Conservation (phyloP, 2,329 filamentous ascomycete genomes). For the Fusarium sp. region DNA sequence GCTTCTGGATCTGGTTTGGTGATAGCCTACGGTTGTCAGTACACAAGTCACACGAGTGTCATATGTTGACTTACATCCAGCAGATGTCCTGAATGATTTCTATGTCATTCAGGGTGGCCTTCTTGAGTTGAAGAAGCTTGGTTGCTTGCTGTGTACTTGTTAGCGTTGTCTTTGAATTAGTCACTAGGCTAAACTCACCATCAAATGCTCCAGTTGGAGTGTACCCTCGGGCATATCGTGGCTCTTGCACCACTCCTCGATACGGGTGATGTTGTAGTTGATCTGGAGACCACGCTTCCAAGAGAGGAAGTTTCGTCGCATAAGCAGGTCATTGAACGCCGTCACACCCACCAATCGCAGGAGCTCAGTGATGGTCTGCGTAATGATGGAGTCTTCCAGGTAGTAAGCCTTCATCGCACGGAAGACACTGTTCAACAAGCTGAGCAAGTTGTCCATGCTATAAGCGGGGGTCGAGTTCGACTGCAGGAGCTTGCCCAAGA, state of each 20-base stretch:
- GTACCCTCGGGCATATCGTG: conserved; percentile 99
- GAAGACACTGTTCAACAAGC: conserved; percentile 95
- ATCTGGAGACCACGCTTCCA: conserved; percentile 99
- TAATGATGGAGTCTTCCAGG: conserved; percentile 95
- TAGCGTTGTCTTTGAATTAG: conserved; percentile 36
- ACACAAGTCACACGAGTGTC: background rate
- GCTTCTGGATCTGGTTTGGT: conserved; percentile 98
- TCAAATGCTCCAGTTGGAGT: conserved; percentile 95
- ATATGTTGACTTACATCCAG: conserved; percentile 84
- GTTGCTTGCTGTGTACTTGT: conserved; percentile 81
- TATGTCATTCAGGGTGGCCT: conserved; percentile 98
- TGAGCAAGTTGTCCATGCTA: conserved; percentile 99
- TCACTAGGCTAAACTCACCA: conserved; percentile 68
- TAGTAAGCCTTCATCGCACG: conserved; percentile 99
- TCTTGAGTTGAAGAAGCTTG: conserved; percentile 97
- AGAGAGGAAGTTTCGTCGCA: conserved; percentile 97
- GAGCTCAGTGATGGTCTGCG: conserved; percentile 93
- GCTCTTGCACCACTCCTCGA: conserved; percentile 99
- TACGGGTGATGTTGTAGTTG: conserved; percentile 99
- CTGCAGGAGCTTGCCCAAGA: conserved; percentile 95
- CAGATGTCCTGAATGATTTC: conserved; percentile 99
- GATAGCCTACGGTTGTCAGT: conserved; percentile 75
- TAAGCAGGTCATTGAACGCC: conserved; percentile 97
- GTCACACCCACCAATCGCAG: conserved; percentile 94
- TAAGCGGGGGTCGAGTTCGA: conserved; percentile 93